These are phyloP conservation scores for Monosporascus sp. DNA, from an alignment of 2,329 filamentous ascomycete species.

Conservation along the genomic window DNA sequence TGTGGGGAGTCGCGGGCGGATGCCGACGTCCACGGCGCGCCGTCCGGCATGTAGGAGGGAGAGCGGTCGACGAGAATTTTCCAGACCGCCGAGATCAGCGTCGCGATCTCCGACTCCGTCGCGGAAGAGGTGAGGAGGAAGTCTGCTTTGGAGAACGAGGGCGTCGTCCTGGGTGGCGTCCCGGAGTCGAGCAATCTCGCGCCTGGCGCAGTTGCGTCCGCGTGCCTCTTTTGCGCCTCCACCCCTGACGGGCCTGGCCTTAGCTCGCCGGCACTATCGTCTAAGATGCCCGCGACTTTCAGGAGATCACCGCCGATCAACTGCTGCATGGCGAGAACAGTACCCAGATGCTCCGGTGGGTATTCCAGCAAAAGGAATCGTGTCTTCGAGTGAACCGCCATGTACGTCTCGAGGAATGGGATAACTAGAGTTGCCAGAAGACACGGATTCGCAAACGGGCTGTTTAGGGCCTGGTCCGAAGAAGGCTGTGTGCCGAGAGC, in stretches of 20 bases:
- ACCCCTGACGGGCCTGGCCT: constrained; percentile 7
- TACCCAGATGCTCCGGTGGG: constrained; percentile 49
- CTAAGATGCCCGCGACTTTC: constrained; percentile 54
- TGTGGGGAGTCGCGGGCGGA: constrained; percentile 11
- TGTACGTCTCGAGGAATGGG: constrained; percentile 56
- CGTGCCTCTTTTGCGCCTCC: too few species aligned
- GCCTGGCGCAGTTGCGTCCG: too few species aligned
- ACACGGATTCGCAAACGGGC: constrained; percentile 49
- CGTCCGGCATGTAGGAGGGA: constrained; percentile 41
- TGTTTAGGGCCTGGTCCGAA: constrained; percentile 44
- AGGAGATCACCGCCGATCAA: constrained; percentile 52
- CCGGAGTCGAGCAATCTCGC: too few species aligned
- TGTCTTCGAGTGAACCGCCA: constrained; percentile 46
- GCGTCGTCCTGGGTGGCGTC: neutral
- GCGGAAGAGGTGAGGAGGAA: constrained; percentile 53
- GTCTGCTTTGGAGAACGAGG: constrained; percentile 46
- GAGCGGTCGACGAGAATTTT: constrained; percentile 42
- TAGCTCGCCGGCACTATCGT: constrained; percentile 34
- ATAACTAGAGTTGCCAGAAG: constrained; percentile 54
- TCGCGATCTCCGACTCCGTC: constrained; percentile 46
- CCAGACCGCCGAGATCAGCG: constrained; percentile 49
- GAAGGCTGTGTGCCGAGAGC: constrained; percentile 47
- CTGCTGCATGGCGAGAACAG: constrained; percentile 52
- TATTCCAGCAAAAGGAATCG: constrained; percentile 57
- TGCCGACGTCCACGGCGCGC: constrained; percentile 7